Base-by-base conservation (phyloP, 2,329 filamentous ascomycete species). In the Colletotrichum theobromicola region DNA sequence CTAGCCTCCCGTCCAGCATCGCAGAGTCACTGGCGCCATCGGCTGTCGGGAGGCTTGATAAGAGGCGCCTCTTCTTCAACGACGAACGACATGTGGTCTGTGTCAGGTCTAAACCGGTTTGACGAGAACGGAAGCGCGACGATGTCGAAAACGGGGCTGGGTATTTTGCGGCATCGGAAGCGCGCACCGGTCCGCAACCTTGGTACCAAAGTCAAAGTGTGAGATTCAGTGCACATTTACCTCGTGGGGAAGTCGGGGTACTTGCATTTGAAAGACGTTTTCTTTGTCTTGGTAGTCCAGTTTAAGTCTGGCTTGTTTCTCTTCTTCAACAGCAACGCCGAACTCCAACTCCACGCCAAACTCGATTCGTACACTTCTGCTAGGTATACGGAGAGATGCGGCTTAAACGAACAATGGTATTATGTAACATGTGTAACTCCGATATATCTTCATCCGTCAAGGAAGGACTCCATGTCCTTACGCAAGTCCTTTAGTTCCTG, bases 401-500 rank as follows among this genome's bases (percentile, higher is more conserved):
- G 16, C 53, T 34, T n/a, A 74, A 42, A 24, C n/a, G 42, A 34
- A 37, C 37, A 68, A 68, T n/a, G 46, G 46, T 30, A 63, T 37
- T 67, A 50, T 74, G 55, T 60, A 72, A 67, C 62, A 67, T 57
- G 57, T 32, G 32, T 28, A 65, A 21, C 42, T 34, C 58, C 55
- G 35, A 35, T 32, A 30, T 37, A 46, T 61, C 64, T 37, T 68
- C 32, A 71, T 69, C 55, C 57, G 69, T 84, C 82, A 63, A 84
- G 66, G 60, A 81, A 75, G 24, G 77, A 78, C 66, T 84, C 82
- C 65, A 84, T 83, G 28, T 83, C 82, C 62, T 80, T 79, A 32
- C 82, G 77, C 15, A 84, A 61, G 61, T 81, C 79, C 37, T 79
- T 78, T 16, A 84, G 76, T 68, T 84, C 79, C 77, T 80, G 80